phyloP scores from a whole-genome alignment of 306 rosid genomes.

The Phaseolus lunatus region DNA sequence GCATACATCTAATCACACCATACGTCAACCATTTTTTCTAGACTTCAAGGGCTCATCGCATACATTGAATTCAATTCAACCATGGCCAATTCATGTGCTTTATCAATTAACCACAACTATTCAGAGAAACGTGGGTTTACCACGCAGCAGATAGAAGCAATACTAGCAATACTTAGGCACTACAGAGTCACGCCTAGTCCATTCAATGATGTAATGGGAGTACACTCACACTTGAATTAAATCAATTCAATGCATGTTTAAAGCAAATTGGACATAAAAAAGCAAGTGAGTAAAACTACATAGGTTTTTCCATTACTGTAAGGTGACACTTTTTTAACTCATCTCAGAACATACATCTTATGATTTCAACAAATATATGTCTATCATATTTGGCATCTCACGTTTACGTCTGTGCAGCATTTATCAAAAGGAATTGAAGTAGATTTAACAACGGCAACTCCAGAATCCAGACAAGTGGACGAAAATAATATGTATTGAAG shows the following conservation, averaged over 20 bases:
- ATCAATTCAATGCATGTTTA: background rate
- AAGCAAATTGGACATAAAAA: background rate
- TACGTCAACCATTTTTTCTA: background rate
- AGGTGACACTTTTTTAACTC: background rate
- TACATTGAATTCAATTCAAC: slow-evolving; percentile 30
- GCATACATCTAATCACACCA: slow-evolving; percentile 14
- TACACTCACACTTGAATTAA: slow-evolving; percentile 6
- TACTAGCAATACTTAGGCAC: background rate
- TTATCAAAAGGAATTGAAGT: background rate
- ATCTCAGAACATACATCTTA: background rate
- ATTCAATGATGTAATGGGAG: background rate
- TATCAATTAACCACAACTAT: background rate
- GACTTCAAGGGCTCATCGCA: slow-evolving; percentile 17
- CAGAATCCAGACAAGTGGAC: background rate
- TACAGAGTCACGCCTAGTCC: slow-evolving; percentile 21
- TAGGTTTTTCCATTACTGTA: background rate
- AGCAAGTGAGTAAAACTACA: background rate
- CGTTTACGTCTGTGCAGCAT: background rate
- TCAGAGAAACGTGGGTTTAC: slow-evolving; percentile 5
- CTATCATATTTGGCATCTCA: background rate
- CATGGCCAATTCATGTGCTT: background rate
- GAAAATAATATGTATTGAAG: background rate
- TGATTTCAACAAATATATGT: background rate
- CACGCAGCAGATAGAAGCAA: slow-evolving; percentile 6
- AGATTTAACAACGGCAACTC: background rate